Conservation (phyloP, 2,329 filamentous ascomycete genomes). For the Cladosporium sp. region DNA sequence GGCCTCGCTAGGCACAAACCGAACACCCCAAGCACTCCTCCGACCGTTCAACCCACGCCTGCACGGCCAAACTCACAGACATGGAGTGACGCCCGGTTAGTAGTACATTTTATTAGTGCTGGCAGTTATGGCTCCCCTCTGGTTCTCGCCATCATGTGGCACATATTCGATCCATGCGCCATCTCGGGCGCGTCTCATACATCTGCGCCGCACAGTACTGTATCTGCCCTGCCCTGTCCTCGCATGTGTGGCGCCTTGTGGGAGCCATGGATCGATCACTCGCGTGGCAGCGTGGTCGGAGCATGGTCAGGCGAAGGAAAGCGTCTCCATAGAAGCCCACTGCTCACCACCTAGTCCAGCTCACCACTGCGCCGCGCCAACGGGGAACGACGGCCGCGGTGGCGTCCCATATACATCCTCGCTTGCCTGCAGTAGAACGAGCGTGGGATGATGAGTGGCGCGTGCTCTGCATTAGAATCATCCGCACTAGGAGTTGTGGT, state of each 20-base stretch:
- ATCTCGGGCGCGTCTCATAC: not conserved
- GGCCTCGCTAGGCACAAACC: constrained; percentile 6
- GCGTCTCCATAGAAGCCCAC: not conserved
- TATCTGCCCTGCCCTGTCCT: not conserved
- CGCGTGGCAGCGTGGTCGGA: not conserved
- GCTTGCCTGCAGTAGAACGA: not conserved
- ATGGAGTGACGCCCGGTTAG: not conserved
- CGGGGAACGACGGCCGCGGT: not conserved
- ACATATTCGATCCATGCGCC: not conserved
- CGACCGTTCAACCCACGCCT: not conserved
- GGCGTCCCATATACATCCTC: not conserved
- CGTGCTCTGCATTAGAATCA: constrained; percentile 1
- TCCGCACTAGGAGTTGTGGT: not conserved
- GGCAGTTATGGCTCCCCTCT: not conserved
- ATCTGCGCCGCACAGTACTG: not conserved
- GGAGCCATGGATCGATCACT: constrained; percentile 4
- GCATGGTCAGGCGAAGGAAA: constrained; percentile 4
- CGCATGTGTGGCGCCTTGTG: not conserved
- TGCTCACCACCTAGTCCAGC: not conserved
- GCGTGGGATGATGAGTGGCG: not conserved
- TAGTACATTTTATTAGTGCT: not conserved
- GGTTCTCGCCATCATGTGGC: not conserved
- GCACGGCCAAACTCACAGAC: constrained; percentile 8
- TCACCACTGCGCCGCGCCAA: not conserved
- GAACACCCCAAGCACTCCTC: not conserved